Conservation (phyloP, 169 alveolate species). For the Plasmodium fragile region DNA sequence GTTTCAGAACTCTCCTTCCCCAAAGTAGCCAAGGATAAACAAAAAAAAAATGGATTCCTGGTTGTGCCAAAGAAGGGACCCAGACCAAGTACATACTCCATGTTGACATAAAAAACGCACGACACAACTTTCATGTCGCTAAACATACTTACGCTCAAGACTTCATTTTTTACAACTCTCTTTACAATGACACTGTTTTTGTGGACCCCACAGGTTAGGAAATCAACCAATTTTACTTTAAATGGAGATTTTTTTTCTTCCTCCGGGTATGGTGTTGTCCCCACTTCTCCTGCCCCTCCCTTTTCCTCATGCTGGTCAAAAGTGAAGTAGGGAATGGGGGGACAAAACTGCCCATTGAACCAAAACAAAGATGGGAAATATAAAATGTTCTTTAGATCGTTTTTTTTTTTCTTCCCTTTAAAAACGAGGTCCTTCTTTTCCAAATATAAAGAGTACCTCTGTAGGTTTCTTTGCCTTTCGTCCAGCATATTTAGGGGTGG, state of each 20-base stretch:
- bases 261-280: background rate
- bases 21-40: background rate
- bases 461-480: constrained; percentile 28
- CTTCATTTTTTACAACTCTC: constrained; percentile 59
- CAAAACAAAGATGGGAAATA: constrained; percentile 73
- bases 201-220: constrained; percentile 49
- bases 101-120: constrained; percentile 44
- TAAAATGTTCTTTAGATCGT: constrained; percentile 52
- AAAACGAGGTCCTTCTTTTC: constrained; percentile 11
- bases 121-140: constrained; percentile 57
- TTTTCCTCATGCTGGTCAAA: background rate
- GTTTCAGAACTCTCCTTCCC: background rate
- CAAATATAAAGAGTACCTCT: constrained; percentile 11
- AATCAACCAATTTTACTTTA: constrained; percentile 12
- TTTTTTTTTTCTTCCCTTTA: constrained; percentile 45
- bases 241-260: background rate
- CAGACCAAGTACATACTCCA: background rate
- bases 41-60: background rate
- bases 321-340: constrained; percentile 29
- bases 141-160: constrained; percentile 42
- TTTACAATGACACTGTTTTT: constrained; percentile 58
- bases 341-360: constrained; percentile 38
- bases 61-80: background rate
- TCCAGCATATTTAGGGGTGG: constrained; percentile 1
- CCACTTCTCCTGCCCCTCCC: background rate